phyloP scores from a whole-genome alignment of 306 rosid genomes.

The Cucurbita ficifolia region DNA sequence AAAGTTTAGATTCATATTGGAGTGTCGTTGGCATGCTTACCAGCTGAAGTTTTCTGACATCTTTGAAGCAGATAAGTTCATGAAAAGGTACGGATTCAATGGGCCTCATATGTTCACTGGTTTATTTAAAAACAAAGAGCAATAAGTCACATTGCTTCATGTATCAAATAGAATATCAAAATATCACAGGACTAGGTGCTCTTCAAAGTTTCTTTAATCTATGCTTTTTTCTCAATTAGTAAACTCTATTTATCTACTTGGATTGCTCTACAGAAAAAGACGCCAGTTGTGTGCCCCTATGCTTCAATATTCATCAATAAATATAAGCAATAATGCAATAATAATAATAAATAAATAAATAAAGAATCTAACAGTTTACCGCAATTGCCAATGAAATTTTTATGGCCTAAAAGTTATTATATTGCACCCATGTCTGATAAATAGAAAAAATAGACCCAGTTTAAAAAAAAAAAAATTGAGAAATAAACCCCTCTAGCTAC shows the following conservation, averaged over 20 bases:
- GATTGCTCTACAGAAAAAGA: not conserved
- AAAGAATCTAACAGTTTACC: not conserved
- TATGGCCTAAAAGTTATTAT: not conserved
- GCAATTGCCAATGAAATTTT: not conserved
- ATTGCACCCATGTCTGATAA: not conserved
- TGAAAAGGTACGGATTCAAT: constrained; percentile 53
- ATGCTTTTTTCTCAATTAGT: not conserved
- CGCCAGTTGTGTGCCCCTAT: not conserved
- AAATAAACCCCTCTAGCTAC: not conserved
- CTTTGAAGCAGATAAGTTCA: constrained; percentile 65
- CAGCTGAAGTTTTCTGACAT: constrained; percentile 68
- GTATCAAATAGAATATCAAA: not conserved
- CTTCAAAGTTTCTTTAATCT: not conserved
- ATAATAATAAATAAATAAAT: no score
- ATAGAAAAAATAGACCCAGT: no score
- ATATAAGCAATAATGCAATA: not conserved
- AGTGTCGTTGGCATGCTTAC: constrained; percentile 34
- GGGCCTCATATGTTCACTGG: constrained; percentile 64
- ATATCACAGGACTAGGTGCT: not conserved
- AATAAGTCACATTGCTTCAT: not conserved
- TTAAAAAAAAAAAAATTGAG: not conserved
- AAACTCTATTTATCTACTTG: not conserved
- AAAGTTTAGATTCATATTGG: not conserved
- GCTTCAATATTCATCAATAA: not conserved
- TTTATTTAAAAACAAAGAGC: constrained; percentile 10